Percentiles rank a stretch among this genome's conserved stretches.
These are phyloP conservation scores for Rhamnella rubrinervis DNA, from an alignment of 331 rosid genomes.

Conservation along the genomic window DNA sequence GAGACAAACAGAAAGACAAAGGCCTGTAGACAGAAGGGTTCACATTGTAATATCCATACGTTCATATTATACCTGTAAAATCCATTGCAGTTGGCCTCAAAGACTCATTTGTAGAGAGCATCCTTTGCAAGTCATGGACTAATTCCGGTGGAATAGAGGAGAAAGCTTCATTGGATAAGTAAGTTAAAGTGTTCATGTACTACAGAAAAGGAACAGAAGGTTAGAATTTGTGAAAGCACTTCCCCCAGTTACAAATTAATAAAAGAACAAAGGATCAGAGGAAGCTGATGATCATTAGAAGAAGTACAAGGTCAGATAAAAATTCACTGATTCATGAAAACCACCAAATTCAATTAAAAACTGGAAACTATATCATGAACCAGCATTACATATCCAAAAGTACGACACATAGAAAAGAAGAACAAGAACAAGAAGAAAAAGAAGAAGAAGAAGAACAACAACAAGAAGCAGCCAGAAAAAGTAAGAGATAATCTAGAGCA, in stretches of 20 bases:
- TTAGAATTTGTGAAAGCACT: not conserved
- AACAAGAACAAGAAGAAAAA: not conserved
- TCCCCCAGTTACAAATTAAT: not conserved
- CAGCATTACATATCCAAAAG: not conserved
- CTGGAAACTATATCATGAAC: not conserved
- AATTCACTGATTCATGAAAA: not conserved
- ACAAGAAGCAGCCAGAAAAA: not conserved
- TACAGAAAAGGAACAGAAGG: constrained; percentile 46
- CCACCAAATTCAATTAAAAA: not conserved
- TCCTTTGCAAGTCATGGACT: constrained; percentile 87
- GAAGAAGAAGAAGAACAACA: not conserved
- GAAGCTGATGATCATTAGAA: not conserved
- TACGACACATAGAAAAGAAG: not conserved
- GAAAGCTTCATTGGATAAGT: constrained; percentile 87
- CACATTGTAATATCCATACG: too few species aligned
- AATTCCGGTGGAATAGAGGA: constrained; percentile 80
- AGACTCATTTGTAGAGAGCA: constrained; percentile 92
- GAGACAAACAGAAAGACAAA: too few species aligned
- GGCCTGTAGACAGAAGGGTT: not conserved
- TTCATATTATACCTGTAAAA: constrained; percentile 67
- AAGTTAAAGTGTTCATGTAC: constrained; percentile 92
- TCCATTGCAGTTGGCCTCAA: constrained; percentile 80
- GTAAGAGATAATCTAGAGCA: not conserved
- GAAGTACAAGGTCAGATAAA: not conserved
- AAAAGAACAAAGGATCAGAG: not conserved